These are phyloP conservation scores for Geranium brycei DNA, from an alignment of 345 rosid genomes.

Conservation along the genomic window DNA sequence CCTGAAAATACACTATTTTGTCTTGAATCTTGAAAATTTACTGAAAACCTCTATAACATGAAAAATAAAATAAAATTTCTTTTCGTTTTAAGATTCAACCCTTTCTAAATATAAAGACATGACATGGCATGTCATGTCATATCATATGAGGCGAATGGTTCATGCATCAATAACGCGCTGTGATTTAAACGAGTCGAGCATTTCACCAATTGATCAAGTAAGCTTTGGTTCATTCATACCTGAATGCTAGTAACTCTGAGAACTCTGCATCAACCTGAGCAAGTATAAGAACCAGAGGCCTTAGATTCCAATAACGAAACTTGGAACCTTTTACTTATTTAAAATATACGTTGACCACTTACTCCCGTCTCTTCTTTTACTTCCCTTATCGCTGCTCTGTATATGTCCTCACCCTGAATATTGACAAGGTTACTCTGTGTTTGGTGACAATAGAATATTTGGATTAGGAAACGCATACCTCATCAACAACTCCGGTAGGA, in stretches of 20 bases:
- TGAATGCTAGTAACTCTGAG: constrained; percentile 57
- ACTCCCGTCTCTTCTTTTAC: constrained; percentile 87
- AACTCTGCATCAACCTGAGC: constrained; percentile 62
- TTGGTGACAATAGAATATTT: no score
- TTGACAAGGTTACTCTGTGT: constrained; percentile 1
- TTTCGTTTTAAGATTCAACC: not conserved
- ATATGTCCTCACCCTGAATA: constrained; percentile 62
- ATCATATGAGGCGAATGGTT: no score
- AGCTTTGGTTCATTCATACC: constrained; percentile 18
- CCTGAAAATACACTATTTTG: constrained; percentile 21
- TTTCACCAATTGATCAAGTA: no score
- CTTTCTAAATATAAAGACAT: no score
- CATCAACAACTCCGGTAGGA: constrained; percentile 74
- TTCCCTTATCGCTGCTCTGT: constrained; percentile 51
- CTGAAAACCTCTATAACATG: not conserved
- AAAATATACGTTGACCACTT: constrained; percentile 14
- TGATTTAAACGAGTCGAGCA: no score
- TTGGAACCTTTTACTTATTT: not conserved
- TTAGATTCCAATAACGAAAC: constrained; percentile 1
- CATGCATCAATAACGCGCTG: no score
- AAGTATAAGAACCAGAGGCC: constrained; percentile 6
- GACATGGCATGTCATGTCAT: no score
- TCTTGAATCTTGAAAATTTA: not conserved
- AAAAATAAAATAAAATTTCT: not conserved
- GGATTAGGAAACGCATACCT: constrained; percentile 25